These are phyloP conservation scores for Aethionema arabicum DNA, from an alignment of 345 rosid genomes.

Conservation along the genomic window DNA sequence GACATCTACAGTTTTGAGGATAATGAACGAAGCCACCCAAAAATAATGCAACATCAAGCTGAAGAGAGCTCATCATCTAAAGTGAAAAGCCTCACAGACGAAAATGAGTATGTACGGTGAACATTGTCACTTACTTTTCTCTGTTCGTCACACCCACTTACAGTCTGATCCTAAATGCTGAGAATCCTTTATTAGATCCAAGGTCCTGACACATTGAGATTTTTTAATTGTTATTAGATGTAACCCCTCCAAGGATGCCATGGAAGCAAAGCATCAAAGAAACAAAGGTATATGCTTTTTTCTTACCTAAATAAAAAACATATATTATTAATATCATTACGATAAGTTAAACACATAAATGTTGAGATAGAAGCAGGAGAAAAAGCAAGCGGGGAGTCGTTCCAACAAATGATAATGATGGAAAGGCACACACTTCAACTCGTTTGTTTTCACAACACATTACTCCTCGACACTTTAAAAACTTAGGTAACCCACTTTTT, in stretches of 20 bases:
- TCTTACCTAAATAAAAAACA: neutral
- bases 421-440: slow-evolving; percentile 51
- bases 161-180: slow-evolving; percentile 5
- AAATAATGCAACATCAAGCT: slow-evolving; percentile 24
- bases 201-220: slow-evolving; percentile 20
- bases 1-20: slow-evolving; percentile 28
- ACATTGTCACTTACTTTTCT: slow-evolving; percentile 13
- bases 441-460: slow-evolving; percentile 40
- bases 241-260: slow-evolving; percentile 31
- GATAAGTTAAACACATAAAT: slow-evolving; percentile 12
- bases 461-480: slow-evolving; percentile 28
- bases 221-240: slow-evolving; percentile 33
- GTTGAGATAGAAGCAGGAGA: slow-evolving; percentile 32
- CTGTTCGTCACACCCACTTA: slow-evolving; percentile 1
- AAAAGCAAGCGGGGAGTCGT: slow-evolving; percentile 32
- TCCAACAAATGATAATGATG: slow-evolving; percentile 45
- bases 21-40: slow-evolving; percentile 25
- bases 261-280: slow-evolving; percentile 27
- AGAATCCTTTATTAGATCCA: neutral
- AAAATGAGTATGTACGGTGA: slow-evolving; percentile 42
- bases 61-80: slow-evolving; percentile 46
- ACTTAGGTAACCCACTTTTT: slow-evolving; percentile 24
- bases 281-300: slow-evolving; percentile 28
- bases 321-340: neutral
- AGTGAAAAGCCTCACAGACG: slow-evolving; percentile 44